These are phyloP conservation scores for Rugonectria rugulosa DNA, from an alignment of 2,329 filamentous ascomycete species.

Conservation along the genomic window DNA sequence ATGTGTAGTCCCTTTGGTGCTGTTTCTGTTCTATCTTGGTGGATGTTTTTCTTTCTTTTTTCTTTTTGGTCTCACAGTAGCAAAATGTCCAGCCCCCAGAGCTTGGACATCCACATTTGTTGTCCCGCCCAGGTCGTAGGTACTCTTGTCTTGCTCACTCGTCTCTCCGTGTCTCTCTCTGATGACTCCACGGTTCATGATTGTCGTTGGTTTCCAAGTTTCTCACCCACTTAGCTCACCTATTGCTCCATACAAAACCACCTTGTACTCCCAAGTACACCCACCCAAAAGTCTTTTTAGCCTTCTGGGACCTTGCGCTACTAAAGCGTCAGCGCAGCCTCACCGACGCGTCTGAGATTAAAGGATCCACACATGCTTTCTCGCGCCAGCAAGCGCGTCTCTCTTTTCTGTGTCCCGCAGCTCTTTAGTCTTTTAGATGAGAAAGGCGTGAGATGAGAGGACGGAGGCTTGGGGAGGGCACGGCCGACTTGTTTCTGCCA, in stretches of 20 bases:
- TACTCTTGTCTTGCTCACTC: background rate
- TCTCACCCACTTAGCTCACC: constrained; percentile 8
- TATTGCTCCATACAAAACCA: constrained; percentile 23
- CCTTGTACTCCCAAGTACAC: background rate
- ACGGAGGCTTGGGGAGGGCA: background rate
- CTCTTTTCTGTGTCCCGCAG: background rate
- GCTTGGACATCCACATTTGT: too few species aligned
- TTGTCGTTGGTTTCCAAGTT: background rate
- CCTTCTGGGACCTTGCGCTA: constrained; percentile 23
- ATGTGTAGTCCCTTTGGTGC: constrained; percentile 1
- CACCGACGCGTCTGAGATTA: constrained; percentile 37
- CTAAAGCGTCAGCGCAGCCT: constrained; percentile 30
- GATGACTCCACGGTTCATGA: constrained; percentile 24
- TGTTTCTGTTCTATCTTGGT: background rate
- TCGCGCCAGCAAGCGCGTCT: constrained; percentile 14
- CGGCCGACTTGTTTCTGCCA: background rate
- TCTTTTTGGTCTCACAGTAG: background rate
- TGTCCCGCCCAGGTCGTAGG: background rate
- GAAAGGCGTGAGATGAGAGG: too few species aligned
- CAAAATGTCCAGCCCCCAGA: too few species aligned
- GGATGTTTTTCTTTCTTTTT: background rate
- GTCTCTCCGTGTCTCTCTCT: background rate
- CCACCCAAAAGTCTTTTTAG: constrained; percentile 15
- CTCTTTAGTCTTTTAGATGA: too few species aligned
- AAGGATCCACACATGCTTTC: constrained; percentile 12